Evolutionary conservation across 257 asterid genomes (phyloP).

Genomic region (Fraxinus anomala): DNA sequence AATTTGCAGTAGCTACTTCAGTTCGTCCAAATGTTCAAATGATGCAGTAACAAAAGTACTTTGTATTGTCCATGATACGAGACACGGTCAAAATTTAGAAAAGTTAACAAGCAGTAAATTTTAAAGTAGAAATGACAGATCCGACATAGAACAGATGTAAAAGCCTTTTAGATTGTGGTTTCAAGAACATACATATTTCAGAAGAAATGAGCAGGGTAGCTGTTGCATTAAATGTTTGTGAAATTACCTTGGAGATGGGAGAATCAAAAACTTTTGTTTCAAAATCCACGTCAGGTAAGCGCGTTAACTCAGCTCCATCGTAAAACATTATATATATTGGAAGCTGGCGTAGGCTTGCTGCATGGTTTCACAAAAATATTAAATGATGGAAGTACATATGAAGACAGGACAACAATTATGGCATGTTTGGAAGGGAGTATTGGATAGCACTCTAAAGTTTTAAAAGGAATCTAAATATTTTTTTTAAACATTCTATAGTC

Average conservation of each 20-base stretch:
- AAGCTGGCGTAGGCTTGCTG: constrained; percentile 81
- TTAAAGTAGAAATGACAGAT: constrained; percentile 5
- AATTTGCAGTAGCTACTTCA: too few relatives aligned
- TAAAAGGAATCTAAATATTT: not conserved
- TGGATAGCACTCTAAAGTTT: too few relatives aligned
- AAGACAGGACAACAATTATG: constrained; percentile 5
- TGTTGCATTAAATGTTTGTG: not conserved
- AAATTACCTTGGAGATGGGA: constrained; percentile 72
- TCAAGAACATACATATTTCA: constrained; percentile 1
- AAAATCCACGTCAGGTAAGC: constrained; percentile 62
- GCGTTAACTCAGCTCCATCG: constrained; percentile 62
- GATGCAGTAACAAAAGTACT: too few relatives aligned
- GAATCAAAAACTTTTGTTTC: constrained; percentile 57
- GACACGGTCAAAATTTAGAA: not conserved
- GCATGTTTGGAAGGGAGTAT: not conserved
- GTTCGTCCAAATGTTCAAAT: too few relatives aligned
- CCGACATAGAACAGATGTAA: not conserved
- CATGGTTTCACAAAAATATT: constrained; percentile 22
- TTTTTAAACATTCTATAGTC: not conserved
- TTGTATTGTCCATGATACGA: not conserved
- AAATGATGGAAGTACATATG: constrained; percentile 17
- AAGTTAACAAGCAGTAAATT: constrained; percentile 12
- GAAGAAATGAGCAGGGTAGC: not conserved
- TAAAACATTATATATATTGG: constrained; percentile 73
- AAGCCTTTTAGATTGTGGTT: not conserved